A percentile compares a stretch with the other conserved stretches of the same genome.
Evolutionary conservation across 495 filamentous ascomycete species (phyloP).

Genomic region (Penicillium bovifimosum): DNA sequence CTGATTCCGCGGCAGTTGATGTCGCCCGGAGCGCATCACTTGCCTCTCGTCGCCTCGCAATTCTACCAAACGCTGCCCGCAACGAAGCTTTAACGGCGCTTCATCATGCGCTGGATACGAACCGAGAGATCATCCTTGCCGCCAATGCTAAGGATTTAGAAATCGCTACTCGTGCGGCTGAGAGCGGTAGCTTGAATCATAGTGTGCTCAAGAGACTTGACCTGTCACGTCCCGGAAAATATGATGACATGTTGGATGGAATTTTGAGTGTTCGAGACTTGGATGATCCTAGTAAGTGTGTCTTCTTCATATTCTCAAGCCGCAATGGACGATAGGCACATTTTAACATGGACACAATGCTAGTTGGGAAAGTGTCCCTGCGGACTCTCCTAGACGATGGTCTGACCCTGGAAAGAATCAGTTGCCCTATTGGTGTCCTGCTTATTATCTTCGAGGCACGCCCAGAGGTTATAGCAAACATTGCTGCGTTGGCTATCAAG

Average conservation of each 20-base stretch:
- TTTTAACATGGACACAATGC: slow-evolving; percentile 3
- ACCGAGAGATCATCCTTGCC: slow-evolving; percentile 68
- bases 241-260: slow-evolving; percentile 95
- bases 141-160: slow-evolving; percentile 82
- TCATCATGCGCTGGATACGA: slow-evolving; percentile 60
- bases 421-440: slow-evolving; percentile 91
- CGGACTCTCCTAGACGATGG: slow-evolving; percentile 86
- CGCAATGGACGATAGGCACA: background rate
- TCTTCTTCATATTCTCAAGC: background rate
- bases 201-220: slow-evolving; percentile 91
- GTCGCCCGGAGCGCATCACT: slow-evolving; percentile 64
- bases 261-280: slow-evolving; percentile 84
- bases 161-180: slow-evolving; percentile 63
- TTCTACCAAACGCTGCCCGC: slow-evolving; percentile 56
- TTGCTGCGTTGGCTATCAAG: slow-evolving; percentile 93
- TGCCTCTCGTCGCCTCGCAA: slow-evolving; percentile 64
- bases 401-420: slow-evolving; percentile 75
- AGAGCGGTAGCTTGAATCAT: slow-evolving; percentile 67
- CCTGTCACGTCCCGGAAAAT: slow-evolving; percentile 79
- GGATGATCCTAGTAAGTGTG: slow-evolving; percentile 75
- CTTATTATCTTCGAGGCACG: slow-evolving; percentile 97
- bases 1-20: slow-evolving; percentile 61
- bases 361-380: slow-evolving; percentile 80
- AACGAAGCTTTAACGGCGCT: slow-evolving; percentile 82
- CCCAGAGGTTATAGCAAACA: slow-evolving; percentile 98